Evolutionary conservation across 192 early-diverging fungal genomes (phyloP), one percentile per base, ranked within the genome.

Genomic region (Cladochytrium replicatum): DNA sequence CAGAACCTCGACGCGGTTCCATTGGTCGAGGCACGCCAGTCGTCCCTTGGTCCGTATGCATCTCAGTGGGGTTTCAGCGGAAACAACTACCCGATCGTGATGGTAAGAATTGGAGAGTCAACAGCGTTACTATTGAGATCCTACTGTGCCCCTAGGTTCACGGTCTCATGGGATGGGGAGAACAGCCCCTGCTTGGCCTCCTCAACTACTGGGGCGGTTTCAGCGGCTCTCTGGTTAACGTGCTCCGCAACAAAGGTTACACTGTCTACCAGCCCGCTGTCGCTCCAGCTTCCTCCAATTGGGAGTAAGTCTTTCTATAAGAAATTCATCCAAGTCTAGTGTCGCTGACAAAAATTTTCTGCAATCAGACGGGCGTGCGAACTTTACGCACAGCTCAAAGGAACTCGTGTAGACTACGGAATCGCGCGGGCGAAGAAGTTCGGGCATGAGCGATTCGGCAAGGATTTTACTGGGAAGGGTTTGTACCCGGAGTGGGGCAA

Each of bases 311-410:
- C 8, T 43, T 17, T n/a, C 23, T 0, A 51, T 60, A 21, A 7
- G 28, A n/a, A n/a, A n/a, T n/a, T n/a, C n/a, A n/a, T n/a, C n/a
- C n/a, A n/a, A n/a, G n/a, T n/a, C n/a, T n/a, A n/a, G n/a, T n/a
- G n/a, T n/a, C n/a, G n/a, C n/a, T n/a, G n/a, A n/a, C n/a, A n/a
- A n/a, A n/a, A n/a, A n/a, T n/a, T n/a, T n/a, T n/a, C n/a, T n/a
- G n/a, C n/a, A n/a, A n/a, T n/a, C n/a, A n/a, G n/a, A 40, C 58
- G 58, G 44, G 58, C 58, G 1, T 60, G 58, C 44, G 58, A 60
- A 28, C 43, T 52, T 6, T 60, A 46, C 44, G 58, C 58, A 22
- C 58, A 60, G 34, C 32, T 60, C 24, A 54, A 32, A 15, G 58
- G 58, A 8, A 11, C 29, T 1, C 11, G 29, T 13, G 52, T 52